A percentile compares a stretch with the other conserved stretches of the same genome.
Evolutionary conservation across 2,329 filamentous ascomycete species (phyloP).

Genomic region (Colletotrichum musicola): DNA sequence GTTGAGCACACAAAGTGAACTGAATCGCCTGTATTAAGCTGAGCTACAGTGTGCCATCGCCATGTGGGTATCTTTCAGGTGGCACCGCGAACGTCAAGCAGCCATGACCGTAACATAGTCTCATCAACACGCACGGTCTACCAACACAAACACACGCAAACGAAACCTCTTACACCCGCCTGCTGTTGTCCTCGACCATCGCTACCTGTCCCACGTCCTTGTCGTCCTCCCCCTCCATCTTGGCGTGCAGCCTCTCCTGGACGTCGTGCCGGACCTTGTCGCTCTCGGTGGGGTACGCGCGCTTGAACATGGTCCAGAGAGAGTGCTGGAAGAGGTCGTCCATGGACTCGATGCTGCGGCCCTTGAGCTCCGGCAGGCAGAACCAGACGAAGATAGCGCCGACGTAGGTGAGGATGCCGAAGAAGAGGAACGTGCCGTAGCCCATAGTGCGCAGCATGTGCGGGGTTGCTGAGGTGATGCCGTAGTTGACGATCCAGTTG

Average conservation of each 20-base stretch:
- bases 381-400: conserved; percentile 56
- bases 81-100: no score
- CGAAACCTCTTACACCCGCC: conserved; percentile 1
- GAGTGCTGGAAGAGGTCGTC: conserved; percentile 58
- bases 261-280: conserved; percentile 32
- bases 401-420: conserved; percentile 27
- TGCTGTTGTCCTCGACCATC: conserved; percentile 21
- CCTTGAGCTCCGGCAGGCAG: conserved; percentile 64
- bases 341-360: conserved; percentile 62
- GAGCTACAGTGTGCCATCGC: no score
- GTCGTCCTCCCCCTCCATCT: conserved; percentile 7
- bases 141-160: no score
- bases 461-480: conserved; percentile 46
- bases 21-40: no score
- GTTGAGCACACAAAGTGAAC: no score
- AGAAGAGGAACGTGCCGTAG: conserved; percentile 38
- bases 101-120: no score
- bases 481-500: conserved; percentile 50
- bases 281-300: conserved; percentile 64
- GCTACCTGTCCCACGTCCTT: conserved; percentile 12
- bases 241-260: conserved; percentile 9
- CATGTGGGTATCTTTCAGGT: no score
- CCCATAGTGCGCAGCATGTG: conserved; percentile 39
- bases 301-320: conserved; percentile 56
- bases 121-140: no score